Evolutionary conservation across 306 rosid genomes (phyloP).

Genomic region (Cicer pinnatifidum): DNA sequence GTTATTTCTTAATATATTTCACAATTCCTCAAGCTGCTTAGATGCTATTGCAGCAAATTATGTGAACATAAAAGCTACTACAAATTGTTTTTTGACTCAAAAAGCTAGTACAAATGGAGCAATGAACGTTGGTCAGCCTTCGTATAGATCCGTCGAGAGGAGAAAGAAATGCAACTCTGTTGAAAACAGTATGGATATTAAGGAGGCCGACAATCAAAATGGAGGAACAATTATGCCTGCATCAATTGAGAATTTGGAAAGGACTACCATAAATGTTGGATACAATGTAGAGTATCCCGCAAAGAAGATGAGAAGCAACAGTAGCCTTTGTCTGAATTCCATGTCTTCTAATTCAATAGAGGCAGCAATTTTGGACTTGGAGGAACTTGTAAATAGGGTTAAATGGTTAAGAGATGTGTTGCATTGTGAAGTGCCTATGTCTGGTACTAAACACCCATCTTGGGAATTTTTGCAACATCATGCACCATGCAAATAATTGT

Average conservation of each 20-base stretch:
- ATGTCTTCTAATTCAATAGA: slow-evolving; percentile 57
- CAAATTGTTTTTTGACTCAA: too few relatives aligned
- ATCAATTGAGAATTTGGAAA: slow-evolving; percentile 43
- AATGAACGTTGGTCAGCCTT: slow-evolving; percentile 44
- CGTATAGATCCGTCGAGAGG: slow-evolving; percentile 1
- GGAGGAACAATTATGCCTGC: slow-evolving; percentile 42
- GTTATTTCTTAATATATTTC: slow-evolving; percentile 1
- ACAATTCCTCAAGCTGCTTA: not conserved
- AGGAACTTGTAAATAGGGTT: slow-evolving; percentile 69
- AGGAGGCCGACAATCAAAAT: slow-evolving; percentile 23
- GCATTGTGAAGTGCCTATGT: slow-evolving; percentile 53
- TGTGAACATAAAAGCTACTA: slow-evolving; percentile 23
- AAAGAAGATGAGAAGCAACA: slow-evolving; percentile 52
- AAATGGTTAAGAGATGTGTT: slow-evolving; percentile 70
- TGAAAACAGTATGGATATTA: slow-evolving; percentile 37
- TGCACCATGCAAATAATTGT: slow-evolving; percentile 44
- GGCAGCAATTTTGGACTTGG: slow-evolving; percentile 73
- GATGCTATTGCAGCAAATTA: slow-evolving; percentile 34
- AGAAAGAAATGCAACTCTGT: slow-evolving; percentile 19
- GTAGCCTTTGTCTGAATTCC: slow-evolving; percentile 51
- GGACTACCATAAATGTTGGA: slow-evolving; percentile 27
- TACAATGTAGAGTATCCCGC: slow-evolving; percentile 41
- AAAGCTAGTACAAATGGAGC: slow-evolving; percentile 34
- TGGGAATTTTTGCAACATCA: slow-evolving; percentile 65
- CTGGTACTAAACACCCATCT: slow-evolving; percentile 44